Evolutionary conservation across 2,329 filamentous ascomycete genomes (phyloP).

Genomic region (Pyrenochaeta sp.): DNA sequence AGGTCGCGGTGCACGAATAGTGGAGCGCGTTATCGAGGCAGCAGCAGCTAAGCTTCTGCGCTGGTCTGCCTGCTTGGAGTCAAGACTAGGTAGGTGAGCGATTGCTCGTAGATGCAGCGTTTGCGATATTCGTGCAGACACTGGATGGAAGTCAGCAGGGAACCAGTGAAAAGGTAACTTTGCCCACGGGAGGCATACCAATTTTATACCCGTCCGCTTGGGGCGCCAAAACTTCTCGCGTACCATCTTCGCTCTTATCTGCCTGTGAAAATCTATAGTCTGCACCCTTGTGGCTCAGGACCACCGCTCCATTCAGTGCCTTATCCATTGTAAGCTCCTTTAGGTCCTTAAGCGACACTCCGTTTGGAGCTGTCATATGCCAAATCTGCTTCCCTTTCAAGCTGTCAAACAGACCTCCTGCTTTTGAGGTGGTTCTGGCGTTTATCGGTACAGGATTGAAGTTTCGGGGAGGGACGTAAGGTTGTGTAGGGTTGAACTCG

Average conservation of each 20-base stretch:
- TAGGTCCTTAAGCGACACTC: conserved; percentile 72
- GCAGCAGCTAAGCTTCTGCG: conserved; percentile 52
- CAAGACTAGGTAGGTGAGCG: conserved; percentile 61
- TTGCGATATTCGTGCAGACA: conserved; percentile 57
- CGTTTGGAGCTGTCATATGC: conserved; percentile 79
- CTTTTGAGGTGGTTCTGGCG: conserved; percentile 44
- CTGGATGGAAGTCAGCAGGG: conserved; percentile 23
- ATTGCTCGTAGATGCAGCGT: conserved; percentile 73
- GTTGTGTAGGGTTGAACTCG: conserved; percentile 45
- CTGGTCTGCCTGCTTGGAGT: conserved; percentile 51
- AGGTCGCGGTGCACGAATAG: conserved; percentile 63
- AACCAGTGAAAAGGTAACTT: not conserved
- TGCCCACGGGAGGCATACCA: conserved; percentile 53
- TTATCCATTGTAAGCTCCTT: conserved; percentile 71
- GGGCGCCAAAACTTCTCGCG: conserved; percentile 70
- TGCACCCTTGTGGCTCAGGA: conserved; percentile 70
- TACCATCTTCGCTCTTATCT: conserved; percentile 60
- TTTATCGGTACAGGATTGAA: conserved; percentile 61
- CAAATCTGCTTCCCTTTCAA: conserved; percentile 77
- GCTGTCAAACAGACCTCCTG: conserved; percentile 64
- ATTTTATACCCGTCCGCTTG: conserved; percentile 64
- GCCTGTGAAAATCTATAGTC: conserved; percentile 68
- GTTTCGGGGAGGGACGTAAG: conserved; percentile 52
- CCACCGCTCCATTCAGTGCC: conserved; percentile 60
- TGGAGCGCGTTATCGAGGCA: conserved; percentile 55